Percentiles rank a stretch among this genome's conserved stretches.
These are phyloP conservation scores for Clavispora santaluciae DNA, from an alignment of 805 yeast genomes.

Conservation along the genomic window DNA sequence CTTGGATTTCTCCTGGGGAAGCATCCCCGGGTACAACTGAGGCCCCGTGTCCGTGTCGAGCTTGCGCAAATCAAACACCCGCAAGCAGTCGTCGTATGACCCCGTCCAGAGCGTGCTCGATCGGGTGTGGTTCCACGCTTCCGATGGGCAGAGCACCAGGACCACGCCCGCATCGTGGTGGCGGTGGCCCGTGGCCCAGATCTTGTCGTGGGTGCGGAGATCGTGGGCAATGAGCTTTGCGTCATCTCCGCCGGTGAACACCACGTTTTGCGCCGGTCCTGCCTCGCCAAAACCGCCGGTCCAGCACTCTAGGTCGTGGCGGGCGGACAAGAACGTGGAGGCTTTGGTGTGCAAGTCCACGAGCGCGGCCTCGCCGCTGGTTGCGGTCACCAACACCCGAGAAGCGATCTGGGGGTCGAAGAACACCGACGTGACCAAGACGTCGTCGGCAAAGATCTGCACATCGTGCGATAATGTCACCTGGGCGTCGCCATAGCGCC, in stretches of 20 bases:
- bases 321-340: slow-evolving; percentile 23
- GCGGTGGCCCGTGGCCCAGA: slow-evolving; percentile 41
- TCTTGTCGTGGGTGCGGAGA: slow-evolving; percentile 33
- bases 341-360: slow-evolving; percentile 25
- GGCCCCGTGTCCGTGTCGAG: slow-evolving; percentile 32
- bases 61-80: slow-evolving; percentile 65
- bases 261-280: slow-evolving; percentile 48
- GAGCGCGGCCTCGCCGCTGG: slow-evolving; percentile 58
- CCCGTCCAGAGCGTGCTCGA: slow-evolving; percentile 74
- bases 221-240: slow-evolving; percentile 72
- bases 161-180: slow-evolving; percentile 91
- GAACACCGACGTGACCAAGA: slow-evolving; percentile 60
- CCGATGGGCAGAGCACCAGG: slow-evolving; percentile 53
- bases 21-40: slow-evolving; percentile 38
- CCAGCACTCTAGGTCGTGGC: slow-evolving; percentile 85
- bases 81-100: slow-evolving; percentile 79
- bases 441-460: slow-evolving; percentile 44
- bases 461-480: slow-evolving; percentile 14
- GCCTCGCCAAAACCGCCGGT: slow-evolving; percentile 65
- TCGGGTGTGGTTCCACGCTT: slow-evolving; percentile 38
- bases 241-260: slow-evolving; percentile 93
- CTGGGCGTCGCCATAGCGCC: slow-evolving; percentile 40
- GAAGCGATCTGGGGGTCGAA: slow-evolving; percentile 43
- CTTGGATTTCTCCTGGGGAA: slow-evolving; percentile 44
- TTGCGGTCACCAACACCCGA: slow-evolving; percentile 52